Evolutionary conservation across 164 flowering plant genomes (phyloP).

Genomic region (Akebia trifoliata): DNA sequence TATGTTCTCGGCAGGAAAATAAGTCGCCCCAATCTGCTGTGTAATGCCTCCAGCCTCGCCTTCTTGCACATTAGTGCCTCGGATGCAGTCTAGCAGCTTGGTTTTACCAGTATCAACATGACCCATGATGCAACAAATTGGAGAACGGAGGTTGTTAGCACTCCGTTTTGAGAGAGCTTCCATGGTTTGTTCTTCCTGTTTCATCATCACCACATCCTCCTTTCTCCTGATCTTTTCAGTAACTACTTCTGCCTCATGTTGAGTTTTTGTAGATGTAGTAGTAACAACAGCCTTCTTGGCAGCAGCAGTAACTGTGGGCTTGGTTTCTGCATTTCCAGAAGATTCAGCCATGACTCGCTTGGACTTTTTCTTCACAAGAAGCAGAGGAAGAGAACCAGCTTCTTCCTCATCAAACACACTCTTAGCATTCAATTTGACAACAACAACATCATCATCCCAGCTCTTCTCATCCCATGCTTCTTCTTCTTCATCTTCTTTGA

Average conservation of each 20-base stretch:
- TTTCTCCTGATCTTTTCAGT: slow-evolving; percentile 28
- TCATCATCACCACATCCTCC: slow-evolving; percentile 29
- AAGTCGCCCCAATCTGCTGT: slow-evolving; percentile 98
- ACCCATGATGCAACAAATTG: slow-evolving; percentile 99
- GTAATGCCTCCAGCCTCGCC: slow-evolving; percentile 99
- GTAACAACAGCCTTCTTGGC: slow-evolving; percentile 21
- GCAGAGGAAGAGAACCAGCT: slow-evolving; percentile 23
- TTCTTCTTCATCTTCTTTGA: slow-evolving; percentile 61
- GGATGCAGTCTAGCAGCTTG: slow-evolving; percentile 89
- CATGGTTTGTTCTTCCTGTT: slow-evolving; percentile 24
- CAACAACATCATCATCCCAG: slow-evolving; percentile 94
- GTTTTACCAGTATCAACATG: slow-evolving; percentile 99
- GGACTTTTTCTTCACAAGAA: slow-evolving; percentile 44
- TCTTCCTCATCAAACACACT: slow-evolving; percentile 86
- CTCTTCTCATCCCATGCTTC: slow-evolving; percentile 98
- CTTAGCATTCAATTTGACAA: slow-evolving; percentile 47
- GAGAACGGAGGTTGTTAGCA: slow-evolving; percentile 75
- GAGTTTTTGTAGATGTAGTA: slow-evolving; percentile 25
- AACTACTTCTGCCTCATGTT: slow-evolving; percentile 28
- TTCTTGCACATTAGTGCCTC: slow-evolving; percentile 98
- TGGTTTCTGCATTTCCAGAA: slow-evolving; percentile 20
- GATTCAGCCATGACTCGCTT: slow-evolving; percentile 26
- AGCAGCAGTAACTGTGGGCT: slow-evolving; percentile 20
- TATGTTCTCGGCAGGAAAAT: slow-evolving; percentile 89
- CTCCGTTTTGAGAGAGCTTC: slow-evolving; percentile 32